Conservation (phyloP, 2,329 filamentous ascomycete species). For the Aspergillus sp. region DNA sequence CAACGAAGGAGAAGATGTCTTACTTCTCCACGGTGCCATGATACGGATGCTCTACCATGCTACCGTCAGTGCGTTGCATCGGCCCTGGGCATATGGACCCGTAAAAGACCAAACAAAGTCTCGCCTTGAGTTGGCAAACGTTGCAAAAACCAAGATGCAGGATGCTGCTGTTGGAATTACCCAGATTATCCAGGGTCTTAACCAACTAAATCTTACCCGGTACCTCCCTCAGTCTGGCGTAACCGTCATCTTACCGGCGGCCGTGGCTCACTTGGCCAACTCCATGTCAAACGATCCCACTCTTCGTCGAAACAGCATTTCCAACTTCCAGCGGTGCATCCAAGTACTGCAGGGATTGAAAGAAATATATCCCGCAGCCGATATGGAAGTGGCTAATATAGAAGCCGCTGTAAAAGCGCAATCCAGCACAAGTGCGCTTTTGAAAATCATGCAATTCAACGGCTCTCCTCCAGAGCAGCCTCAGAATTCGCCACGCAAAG, state of each 20-base stretch:
- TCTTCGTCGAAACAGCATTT: slow-evolving; percentile 67
- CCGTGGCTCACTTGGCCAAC: slow-evolving; percentile 84
- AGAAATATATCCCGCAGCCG: slow-evolving; percentile 81
- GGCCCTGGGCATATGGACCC: slow-evolving; percentile 76
- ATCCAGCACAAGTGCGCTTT: slow-evolving; percentile 28
- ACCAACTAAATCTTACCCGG: slow-evolving; percentile 67
- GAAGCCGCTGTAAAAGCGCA: slow-evolving; percentile 36
- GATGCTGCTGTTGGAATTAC: slow-evolving; percentile 80
- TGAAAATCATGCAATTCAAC: slow-evolving; percentile 34
- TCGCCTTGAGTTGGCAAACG: slow-evolving; percentile 64
- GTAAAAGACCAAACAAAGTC: slow-evolving; percentile 41
- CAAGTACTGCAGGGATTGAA: slow-evolving; percentile 78
- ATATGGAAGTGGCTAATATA: slow-evolving; percentile 59
- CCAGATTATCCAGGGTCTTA: slow-evolving; percentile 71
- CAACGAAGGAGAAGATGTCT: slow-evolving; percentile 47
- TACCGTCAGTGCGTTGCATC: slow-evolving; percentile 82
- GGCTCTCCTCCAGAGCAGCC: slow-evolving; percentile 11
- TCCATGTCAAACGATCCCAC: slow-evolving; percentile 74
- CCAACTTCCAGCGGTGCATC: slow-evolving; percentile 82
- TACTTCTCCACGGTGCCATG: slow-evolving; percentile 72
- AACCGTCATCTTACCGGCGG: slow-evolving; percentile 80
- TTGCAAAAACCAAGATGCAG: slow-evolving; percentile 74
- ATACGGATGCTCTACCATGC: slow-evolving; percentile 90
- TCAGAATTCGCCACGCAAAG: slow-evolving; percentile 8
- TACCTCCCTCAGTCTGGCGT: slow-evolving; percentile 82